Conservation (phyloP, 345 rosid genomes). For the Linum trigynum region DNA sequence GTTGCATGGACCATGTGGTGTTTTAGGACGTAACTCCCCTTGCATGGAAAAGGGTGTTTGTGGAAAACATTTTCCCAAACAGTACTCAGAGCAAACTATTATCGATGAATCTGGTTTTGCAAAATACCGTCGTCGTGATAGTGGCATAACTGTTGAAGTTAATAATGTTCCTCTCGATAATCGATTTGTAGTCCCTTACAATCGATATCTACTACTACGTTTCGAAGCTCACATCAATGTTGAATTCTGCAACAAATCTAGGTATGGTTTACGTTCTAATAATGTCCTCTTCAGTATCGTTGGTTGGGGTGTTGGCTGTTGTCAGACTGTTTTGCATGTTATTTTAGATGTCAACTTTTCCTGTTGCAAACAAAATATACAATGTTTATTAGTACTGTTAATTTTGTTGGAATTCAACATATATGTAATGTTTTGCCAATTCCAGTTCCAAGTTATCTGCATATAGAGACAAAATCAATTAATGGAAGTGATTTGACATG, state of each 20-base stretch:
- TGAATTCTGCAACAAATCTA: background rate
- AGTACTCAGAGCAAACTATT: background rate
- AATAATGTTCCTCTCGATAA: background rate
- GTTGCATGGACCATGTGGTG: slow-evolving; percentile 6
- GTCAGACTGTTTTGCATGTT: too few relatives aligned
- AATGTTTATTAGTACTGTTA: too few relatives aligned
- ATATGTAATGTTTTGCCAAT: too few relatives aligned
- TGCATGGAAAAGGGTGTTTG: background rate
- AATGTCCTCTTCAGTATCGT: background rate
- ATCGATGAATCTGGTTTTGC: background rate
- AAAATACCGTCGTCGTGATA: background rate
- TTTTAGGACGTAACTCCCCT: background rate
- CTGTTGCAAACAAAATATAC: too few relatives aligned
- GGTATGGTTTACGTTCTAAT: slow-evolving; percentile 1
- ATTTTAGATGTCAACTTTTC: too few relatives aligned
- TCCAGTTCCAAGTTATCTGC: too few relatives aligned
- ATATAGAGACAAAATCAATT: too few relatives aligned
- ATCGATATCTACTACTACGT: too few relatives aligned
- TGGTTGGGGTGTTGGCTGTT: too few relatives aligned
- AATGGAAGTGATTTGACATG: too few relatives aligned
- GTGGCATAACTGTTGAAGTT: background rate
- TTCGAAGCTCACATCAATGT: too few relatives aligned
- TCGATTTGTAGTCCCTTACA: background rate
- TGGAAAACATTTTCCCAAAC: background rate
- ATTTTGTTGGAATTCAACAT: too few relatives aligned